These are phyloP conservation scores for Protea cynaroides DNA, from an alignment of 164 flowering plant genomes.

Conservation along the genomic window DNA sequence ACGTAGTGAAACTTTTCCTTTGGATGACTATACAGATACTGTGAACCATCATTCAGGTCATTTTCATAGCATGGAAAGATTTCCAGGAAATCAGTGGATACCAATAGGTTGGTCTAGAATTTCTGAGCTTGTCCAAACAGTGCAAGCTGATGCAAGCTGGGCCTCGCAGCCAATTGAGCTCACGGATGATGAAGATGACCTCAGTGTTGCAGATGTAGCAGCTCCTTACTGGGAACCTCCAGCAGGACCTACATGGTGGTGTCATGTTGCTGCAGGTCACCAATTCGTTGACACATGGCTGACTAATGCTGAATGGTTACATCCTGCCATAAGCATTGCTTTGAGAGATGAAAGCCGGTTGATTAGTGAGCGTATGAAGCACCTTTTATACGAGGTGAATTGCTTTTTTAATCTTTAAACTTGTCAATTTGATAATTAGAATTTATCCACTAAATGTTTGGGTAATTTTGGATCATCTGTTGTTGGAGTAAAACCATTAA, in stretches of 20 bases:
- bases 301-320: conserved; percentile 76
- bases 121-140: conserved; percentile 62
- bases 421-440: conserved; percentile 1
- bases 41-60: conserved; percentile 17
- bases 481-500: too few relatives aligned
- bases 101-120: conserved; percentile 96
- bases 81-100: conserved; percentile 54
- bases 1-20: conserved; percentile 13
- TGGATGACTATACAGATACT: conserved; percentile 23
- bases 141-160: conserved; percentile 64
- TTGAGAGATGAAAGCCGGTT: conserved; percentile 83
- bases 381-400: conserved; percentile 82
- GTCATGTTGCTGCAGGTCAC: conserved; percentile 77
- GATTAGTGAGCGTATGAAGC: conserved; percentile 89
- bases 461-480: too few relatives aligned
- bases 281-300: conserved; percentile 60
- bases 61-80: conserved; percentile 20
- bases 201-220: conserved; percentile 82
- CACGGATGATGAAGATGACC: conserved; percentile 49
- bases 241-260: conserved; percentile 97
- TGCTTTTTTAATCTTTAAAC: conserved; percentile 8
- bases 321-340: conserved; percentile 88
- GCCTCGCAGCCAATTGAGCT: conserved; percentile 37
- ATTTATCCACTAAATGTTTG: neutral
- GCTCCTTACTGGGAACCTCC: conserved; percentile 92